phyloP scores from a whole-genome alignment of 192 early-diverging fungal genomes.

The Dimargaris verticillata region DNA sequence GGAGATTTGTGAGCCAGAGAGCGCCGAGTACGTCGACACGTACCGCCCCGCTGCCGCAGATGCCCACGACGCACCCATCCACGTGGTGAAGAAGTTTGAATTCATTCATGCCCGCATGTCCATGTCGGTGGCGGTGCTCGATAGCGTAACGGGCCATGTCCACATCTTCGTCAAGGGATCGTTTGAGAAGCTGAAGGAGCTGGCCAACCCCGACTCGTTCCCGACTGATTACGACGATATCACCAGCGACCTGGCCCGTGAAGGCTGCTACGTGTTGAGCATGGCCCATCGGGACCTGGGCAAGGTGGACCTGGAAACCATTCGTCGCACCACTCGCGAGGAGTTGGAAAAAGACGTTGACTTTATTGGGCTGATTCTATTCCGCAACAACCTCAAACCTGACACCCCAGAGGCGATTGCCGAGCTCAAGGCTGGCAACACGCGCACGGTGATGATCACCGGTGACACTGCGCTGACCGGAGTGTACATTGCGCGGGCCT shows the following conservation, averaged over 20 bases:
- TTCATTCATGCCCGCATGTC: conserved; percentile 31
- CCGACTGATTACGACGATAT: conserved; percentile 38
- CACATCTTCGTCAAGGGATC: conserved; percentile 30
- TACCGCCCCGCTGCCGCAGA: conserved; percentile 14
- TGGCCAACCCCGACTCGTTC: conserved; percentile 27
- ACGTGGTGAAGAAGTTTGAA: conserved; percentile 30
- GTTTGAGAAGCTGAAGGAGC: conserved; percentile 51
- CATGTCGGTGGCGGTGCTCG: conserved; percentile 26
- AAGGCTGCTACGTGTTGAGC: conserved; percentile 63
- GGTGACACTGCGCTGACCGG: conserved; percentile 68
- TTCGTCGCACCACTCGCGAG: conserved; percentile 29
- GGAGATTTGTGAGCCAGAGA: conserved; percentile 11
- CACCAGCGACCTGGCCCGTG: conserved; percentile 35
- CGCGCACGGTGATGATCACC: conserved; percentile 70
- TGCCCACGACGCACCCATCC: conserved; percentile 11
- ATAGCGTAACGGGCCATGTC: conserved; percentile 13
- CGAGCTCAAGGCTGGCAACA: conserved; percentile 49
- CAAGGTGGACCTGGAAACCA: conserved; percentile 22
- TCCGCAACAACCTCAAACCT: conserved; percentile 60
- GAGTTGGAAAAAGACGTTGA: conserved; percentile 40
- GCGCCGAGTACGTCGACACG: conserved; percentile 22
- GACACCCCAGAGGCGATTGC: conserved; percentile 49
- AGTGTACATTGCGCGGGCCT: conserved; percentile 46
- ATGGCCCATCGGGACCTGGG: conserved; percentile 37
- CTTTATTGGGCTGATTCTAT: conserved; percentile 48